Evolutionary conservation across 2,329 filamentous ascomycete species (phyloP).

Genomic region (Monilinia laxa): DNA sequence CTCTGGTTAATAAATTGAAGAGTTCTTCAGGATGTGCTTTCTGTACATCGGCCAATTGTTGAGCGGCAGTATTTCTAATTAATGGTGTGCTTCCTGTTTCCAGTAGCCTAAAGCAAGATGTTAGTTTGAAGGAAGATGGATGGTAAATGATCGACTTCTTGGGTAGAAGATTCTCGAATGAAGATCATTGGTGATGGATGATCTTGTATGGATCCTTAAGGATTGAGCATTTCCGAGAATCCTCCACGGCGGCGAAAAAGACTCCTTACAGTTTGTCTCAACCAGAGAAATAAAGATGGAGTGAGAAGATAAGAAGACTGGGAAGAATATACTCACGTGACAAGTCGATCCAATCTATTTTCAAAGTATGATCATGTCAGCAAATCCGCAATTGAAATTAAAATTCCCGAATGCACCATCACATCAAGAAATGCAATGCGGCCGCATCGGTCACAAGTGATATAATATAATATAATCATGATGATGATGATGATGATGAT

Average conservation of each 20-base stretch:
- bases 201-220: neutral
- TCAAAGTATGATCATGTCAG: constrained; percentile 34
- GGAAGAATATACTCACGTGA: constrained; percentile 67
- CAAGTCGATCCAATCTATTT: constrained; percentile 74
- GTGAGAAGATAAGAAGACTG: neutral
- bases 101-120: constrained; percentile 63
- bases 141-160: neutral
- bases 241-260: neutral
- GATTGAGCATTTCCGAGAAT: neutral
- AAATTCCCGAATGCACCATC: neutral
- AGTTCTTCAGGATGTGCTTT: constrained; percentile 97
- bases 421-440: constrained; percentile 7
- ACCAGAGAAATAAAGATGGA: neutral
- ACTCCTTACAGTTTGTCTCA: neutral
- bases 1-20: constrained; percentile 88
- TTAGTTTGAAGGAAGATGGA: constrained; percentile 25
- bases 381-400: constrained; percentile 6
- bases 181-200: constrained; percentile 9
- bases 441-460: constrained; percentile 15
- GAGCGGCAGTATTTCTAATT: constrained; percentile 94
- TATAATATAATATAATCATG: too few relatives aligned
- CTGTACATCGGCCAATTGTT: constrained; percentile 95
- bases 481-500: too few relatives aligned
- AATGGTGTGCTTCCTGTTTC: constrained; percentile 96
- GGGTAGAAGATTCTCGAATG: neutral